Evolutionary conservation across 495 filamentous ascomycete genomes (phyloP).

Genomic region (Neurospora africana): DNA sequence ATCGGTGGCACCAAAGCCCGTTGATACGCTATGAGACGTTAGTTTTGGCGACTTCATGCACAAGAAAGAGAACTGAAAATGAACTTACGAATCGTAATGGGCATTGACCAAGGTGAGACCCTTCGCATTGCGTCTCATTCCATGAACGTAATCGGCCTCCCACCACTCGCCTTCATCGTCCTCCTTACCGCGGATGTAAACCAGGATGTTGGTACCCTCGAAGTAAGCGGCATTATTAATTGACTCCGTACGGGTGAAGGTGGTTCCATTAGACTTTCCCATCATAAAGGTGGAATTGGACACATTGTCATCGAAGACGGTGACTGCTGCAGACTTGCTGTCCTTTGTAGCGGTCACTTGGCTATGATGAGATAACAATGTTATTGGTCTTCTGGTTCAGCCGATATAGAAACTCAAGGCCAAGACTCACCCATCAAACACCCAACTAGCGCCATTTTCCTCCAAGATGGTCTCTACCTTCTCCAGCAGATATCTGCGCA

Average conservation of each 20-base stretch:
- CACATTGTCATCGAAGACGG: constrained; percentile 64
- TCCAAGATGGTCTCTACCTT: constrained; percentile 60
- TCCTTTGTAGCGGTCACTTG: constrained; percentile 1
- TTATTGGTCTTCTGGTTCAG: background rate
- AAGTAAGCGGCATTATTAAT: constrained; percentile 54
- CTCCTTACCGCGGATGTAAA: constrained; percentile 76
- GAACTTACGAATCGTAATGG: constrained; percentile 63
- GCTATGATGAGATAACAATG: background rate
- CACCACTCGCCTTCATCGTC: constrained; percentile 60
- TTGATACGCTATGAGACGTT: constrained; percentile 56
- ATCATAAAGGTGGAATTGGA: constrained; percentile 61
- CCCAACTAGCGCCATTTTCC: constrained; percentile 37
- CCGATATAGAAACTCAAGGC: background rate
- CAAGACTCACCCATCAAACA: constrained; percentile 17
- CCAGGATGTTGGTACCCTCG: constrained; percentile 85
- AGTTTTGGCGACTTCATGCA: constrained; percentile 1
- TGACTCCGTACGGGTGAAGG: background rate
- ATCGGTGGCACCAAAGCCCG: constrained; percentile 83
- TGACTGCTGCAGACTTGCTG: constrained; percentile 27
- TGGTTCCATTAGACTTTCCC: constrained; percentile 2
- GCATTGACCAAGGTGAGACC: constrained; percentile 87
- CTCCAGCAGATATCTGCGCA: constrained; percentile 64
- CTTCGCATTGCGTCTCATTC: constrained; percentile 41
- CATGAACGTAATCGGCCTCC: constrained; percentile 31
- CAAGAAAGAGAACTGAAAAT: too few species aligned